Percentiles rank a stretch among this genome's conserved stretches.
phyloP scores from a whole-genome alignment of 139 green algal species.

The Chlamydomonas sp. region DNA sequence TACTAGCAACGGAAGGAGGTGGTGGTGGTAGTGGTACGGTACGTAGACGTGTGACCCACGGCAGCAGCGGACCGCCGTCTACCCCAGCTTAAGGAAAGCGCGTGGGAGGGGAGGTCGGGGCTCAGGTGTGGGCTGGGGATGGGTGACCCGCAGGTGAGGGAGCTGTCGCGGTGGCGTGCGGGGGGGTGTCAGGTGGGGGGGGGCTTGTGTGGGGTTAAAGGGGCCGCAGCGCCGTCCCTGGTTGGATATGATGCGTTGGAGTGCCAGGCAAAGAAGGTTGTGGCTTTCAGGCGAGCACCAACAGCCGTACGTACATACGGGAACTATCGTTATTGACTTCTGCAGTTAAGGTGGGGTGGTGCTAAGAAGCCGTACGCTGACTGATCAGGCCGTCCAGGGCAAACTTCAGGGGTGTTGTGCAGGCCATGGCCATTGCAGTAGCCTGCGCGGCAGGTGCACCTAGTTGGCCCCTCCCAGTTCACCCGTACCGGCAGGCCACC shows the following conservation, averaged over 20 bases:
- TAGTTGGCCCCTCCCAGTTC: background rate
- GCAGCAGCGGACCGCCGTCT: background rate
- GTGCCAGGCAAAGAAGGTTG: background rate
- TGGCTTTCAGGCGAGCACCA: background rate
- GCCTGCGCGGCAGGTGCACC: background rate
- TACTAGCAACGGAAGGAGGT: no score
- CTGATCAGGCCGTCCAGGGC: no score
- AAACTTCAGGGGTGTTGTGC: no score
- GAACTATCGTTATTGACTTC: no score
- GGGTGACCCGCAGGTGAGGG: background rate
- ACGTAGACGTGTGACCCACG: background rate
- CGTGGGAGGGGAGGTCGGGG: background rate
- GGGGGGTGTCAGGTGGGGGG: background rate
- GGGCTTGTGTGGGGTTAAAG: background rate
- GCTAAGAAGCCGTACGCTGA: no score
- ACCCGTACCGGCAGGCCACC: no score
- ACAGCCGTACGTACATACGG: background rate
- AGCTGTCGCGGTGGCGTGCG: background rate
- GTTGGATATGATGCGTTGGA: background rate
- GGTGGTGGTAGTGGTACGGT: no score
- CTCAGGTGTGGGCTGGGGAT: background rate
- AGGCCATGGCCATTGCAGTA: background rate
- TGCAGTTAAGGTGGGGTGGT: no score
- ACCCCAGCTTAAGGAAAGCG: background rate
- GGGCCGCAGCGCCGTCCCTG: no score